Base-by-base conservation (phyloP, 306 rosid genomes). In the Cicer yamashitae region DNA sequence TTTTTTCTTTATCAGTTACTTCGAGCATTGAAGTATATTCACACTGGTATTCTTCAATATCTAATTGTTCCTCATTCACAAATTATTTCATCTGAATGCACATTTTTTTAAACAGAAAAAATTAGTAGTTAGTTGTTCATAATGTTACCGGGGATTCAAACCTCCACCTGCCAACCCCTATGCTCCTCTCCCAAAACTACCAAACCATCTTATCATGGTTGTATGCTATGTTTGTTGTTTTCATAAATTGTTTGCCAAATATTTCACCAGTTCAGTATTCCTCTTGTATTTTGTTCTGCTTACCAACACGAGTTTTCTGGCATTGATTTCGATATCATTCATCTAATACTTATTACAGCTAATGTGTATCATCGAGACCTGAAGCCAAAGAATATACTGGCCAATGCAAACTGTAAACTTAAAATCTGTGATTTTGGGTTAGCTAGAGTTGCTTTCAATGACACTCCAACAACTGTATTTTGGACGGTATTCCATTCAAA, bases 341-440 rank as follows among this genome's bases (percentile, higher is more conserved):
- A 46, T 80, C 84, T 89, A 70, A 84, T 80, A 20, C 60, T 86
- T 57, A 34, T 71, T 91, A 89, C 91, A 94, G 98, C 96, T 75
- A 94, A 88, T 85, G 98, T 91, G 64, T 94, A 87, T 84, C 98
- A 94, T 81, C 96, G 97, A 81, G 98, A 94, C 81, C 84, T 94
- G 79, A 91, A 94, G 81, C 98, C 98, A 10, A 94, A 94, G 88
- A 94, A 94, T 84, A 94, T 94, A 80, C 86, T 94, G 83, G 98
- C 97, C 70, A 94, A 94, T 76, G 96, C 98, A 71, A 94, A 94
- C 87, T 91, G 97, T 83, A 94, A 94, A 83, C 96, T 94, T 67
- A 94, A 94, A 85, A 88, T 94, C 22, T 94, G 98, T 73, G 98
- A 94, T 84, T 94, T 94, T 82, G 98, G 98, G 74, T 87, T 94